Evolutionary conservation across 768 basidiomycete genomes (phyloP), one percentile per base, ranked within the genome.

Genomic region (Gloeophyllum trabeum): DNA sequence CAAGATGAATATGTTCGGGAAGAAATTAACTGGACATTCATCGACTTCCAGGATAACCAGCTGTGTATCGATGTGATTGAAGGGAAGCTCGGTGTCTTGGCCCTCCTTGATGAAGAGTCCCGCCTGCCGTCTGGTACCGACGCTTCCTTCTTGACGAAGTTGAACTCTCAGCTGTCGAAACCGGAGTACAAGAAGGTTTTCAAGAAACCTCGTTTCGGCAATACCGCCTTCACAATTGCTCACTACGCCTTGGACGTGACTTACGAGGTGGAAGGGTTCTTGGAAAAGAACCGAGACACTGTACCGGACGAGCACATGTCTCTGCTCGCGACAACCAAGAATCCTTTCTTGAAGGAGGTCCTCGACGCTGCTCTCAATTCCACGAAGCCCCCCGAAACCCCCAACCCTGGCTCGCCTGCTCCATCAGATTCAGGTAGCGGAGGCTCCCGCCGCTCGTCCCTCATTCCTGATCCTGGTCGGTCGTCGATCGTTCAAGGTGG

Each of bases 1-100:
- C 96, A 99, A 67, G 96, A 98, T 59, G 96, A 99, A 64, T 99
- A 99, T 56, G 79, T 98, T 40, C 89, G 94, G 49, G 96, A 99
- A 58, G 73, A 96, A 61, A 99, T 99, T 58, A 91, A 96, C 59
- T 99, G 96, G 96, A 97, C 88, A 6, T 98, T 98, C 64, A 99
- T 99, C 59, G 94, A 98, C 54, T 99, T 96, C 61, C 89, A 89
- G 6, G 96, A 99, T 62, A 99, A 99, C 56, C 96, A 98, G 56
- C 91, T 91, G 34, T 97, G 94, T 61, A 99, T 99, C 62, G 88
- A 99, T 58, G 82, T 96, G 48, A 97, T 99, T 54, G 96, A 98
- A 66, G 89, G 94, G 48, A 97, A 82, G 60, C 78, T 99, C 44
- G 96, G 96, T 46, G 87, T 99, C 25, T 71, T 99, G 43, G 81